Evolutionary conservation across 2,329 filamentous ascomycete species (phyloP).

Genomic region (Fusarium ambrosium): DNA sequence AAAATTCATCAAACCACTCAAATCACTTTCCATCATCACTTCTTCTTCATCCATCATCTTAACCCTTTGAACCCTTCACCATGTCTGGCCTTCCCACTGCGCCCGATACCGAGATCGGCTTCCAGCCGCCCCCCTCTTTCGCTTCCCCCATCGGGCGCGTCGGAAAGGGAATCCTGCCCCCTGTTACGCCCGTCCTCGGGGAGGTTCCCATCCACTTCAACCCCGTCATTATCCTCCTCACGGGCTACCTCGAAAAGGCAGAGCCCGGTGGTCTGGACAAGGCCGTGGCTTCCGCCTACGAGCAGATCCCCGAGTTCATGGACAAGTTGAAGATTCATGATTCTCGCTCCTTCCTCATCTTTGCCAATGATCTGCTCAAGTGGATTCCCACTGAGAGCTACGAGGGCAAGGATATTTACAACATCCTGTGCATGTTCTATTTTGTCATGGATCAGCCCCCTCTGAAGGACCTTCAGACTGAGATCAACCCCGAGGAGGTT

Average conservation of each 20-base stretch:
- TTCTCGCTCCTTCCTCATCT: constrained; percentile 39
- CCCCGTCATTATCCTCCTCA: constrained; percentile 41
- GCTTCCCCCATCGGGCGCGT: constrained; percentile 4
- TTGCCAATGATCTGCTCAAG: constrained; percentile 49
- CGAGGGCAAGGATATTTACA: constrained; percentile 54
- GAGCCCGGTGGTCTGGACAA: constrained; percentile 20
- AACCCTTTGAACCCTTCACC: not conserved
- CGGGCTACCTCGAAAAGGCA: constrained; percentile 30
- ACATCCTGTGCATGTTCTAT: constrained; percentile 56
- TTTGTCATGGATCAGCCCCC: constrained; percentile 54
- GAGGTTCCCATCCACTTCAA: constrained; percentile 31
- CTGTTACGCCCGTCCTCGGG: constrained; percentile 10
- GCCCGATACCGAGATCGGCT: constrained; percentile 37
- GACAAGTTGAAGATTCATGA: constrained; percentile 39
- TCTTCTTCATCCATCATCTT: not conserved
- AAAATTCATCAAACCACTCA: not conserved
- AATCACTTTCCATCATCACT: not conserved
- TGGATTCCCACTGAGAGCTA: constrained; percentile 55
- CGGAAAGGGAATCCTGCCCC: not conserved
- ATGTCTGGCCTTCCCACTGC: constrained; percentile 45
- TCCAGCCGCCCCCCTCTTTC: constrained; percentile 35
- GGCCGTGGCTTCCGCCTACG: constrained; percentile 27
- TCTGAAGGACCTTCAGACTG: constrained; percentile 38
- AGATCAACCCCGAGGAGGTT: constrained; percentile 48
- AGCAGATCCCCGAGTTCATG: constrained; percentile 41